Evolutionary conservation across 805 yeast genomes (phyloP), one percentile per base, ranked within the genome.

Genomic region (Wickerhamiella alocasiicola): DNA sequence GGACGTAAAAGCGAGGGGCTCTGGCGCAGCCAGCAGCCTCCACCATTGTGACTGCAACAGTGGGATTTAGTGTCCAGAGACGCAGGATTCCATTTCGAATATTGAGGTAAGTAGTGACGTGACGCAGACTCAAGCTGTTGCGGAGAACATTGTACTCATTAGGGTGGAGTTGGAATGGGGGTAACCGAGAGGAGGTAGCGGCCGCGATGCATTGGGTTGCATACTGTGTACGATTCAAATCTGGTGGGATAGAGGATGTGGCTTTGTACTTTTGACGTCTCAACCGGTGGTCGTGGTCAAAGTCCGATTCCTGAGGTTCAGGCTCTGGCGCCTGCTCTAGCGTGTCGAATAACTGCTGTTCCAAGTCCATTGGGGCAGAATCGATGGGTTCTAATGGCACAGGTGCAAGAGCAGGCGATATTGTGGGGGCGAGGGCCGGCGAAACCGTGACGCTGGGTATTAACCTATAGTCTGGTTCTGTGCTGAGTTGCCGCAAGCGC

Each of bases 1-100:
- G 54, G 5, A 51, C 55, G 41, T 54, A 62, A 45, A 50, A 62
- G 11, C 65, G 54, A 23, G 57, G 62, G 15, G 61, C 61, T 13
- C 59, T 54, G 15, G 59, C 64, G 44, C 67, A 62, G 3, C 69
- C 68, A 1, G 63, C 65, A 0, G 68, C 69, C 45, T 65, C 69
- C 9, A 55, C 53, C 29, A 55, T 47, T 3, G 66, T 62, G 17
- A 64, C 68, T n/a, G 54, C 52, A 2, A 62, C 63, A 9, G 58
- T 52, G 18, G 68, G 68, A 44, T 65, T 65, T 28, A 62, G 56
- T 6, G 62, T 51, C 69, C 69, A 65, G 19, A 64, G 50, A 23
- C 66, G 50, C 31, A 63, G 45, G 28, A 65, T 62, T 9, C 65
- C 67, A 44, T 65, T 64, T 17, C 69, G 55, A 28, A 64, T 59